A percentile compares a stretch with the other conserved stretches of the same genome.
Conservation (phyloP, 345 rosid genomes). For the Melaleuca alternifolia region DNA sequence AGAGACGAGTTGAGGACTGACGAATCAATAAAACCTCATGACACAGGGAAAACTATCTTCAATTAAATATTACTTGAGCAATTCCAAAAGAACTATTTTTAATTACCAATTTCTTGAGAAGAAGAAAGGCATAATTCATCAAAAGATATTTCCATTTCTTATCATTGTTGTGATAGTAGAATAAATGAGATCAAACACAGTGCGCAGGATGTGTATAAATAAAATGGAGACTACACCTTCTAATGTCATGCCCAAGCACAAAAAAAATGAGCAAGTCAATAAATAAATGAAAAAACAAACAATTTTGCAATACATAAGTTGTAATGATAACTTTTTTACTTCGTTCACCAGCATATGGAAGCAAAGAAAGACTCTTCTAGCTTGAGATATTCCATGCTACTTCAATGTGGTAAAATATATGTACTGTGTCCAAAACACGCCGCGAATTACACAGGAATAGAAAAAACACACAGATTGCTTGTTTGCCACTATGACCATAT, state of each 20-base stretch:
- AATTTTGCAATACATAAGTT: not conserved
- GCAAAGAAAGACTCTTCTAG: not conserved
- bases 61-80: not conserved
- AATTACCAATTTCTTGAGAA: not conserved
- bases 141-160: not conserved
- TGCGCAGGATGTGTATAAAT: not conserved
- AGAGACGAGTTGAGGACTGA: not conserved
- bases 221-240: not conserved
- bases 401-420: not conserved
- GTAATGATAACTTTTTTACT: not conserved
- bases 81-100: not conserved
- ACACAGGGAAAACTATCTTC: not conserved
- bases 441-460: not conserved
- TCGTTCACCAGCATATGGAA: not conserved
- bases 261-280: not conserved
- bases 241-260: not conserved
- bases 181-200: not conserved
- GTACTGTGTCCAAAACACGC: not conserved
- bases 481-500: not conserved
- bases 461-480: not conserved
- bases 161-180: not conserved
- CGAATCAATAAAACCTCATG: not conserved
- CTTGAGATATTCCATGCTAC: not conserved
- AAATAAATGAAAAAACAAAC: not conserved
- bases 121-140: not conserved